Evolutionary conservation across 2,329 filamentous ascomycete species (phyloP).

Genomic region (Mycogone perniciosa): DNA sequence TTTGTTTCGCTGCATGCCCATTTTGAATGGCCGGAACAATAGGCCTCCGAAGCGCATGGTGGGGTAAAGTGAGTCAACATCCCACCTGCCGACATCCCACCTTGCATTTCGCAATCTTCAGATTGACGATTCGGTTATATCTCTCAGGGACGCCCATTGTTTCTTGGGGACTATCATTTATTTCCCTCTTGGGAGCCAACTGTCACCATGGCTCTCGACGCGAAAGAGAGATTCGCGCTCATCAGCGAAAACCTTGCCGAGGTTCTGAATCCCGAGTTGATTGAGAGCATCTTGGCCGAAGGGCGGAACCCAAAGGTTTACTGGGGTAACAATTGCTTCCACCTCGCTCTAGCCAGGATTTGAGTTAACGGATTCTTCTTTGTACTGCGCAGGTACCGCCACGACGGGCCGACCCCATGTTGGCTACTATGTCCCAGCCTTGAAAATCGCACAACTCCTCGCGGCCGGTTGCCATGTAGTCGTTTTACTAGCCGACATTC

Average conservation of each 20-base stretch:
- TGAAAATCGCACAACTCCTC: constrained; percentile 87
- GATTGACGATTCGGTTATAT: too few species aligned
- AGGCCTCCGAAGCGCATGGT: too few species aligned
- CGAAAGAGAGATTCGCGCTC: constrained; percentile 61
- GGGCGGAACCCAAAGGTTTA: constrained; percentile 72
- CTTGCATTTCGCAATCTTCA: too few species aligned
- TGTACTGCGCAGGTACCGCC: constrained; percentile 54
- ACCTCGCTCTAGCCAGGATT: too few species aligned
- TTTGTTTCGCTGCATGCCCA: too few species aligned
- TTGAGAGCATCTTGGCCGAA: constrained; percentile 64
- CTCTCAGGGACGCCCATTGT: too few species aligned
- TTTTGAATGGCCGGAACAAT: too few species aligned
- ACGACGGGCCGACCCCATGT: constrained; percentile 84
- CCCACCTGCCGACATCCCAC: too few species aligned
- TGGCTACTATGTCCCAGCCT: constrained; percentile 81
- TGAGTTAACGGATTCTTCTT: neutral
- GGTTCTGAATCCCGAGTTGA: constrained; percentile 76
- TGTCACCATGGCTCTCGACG: constrained; percentile 18
- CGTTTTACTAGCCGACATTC: constrained; percentile 68
- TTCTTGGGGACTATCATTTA: too few species aligned
- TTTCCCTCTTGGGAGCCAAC: too few species aligned
- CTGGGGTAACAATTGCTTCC: constrained; percentile 54
- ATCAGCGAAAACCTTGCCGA: constrained; percentile 79
- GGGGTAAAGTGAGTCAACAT: too few species aligned
- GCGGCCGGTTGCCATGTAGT: constrained; percentile 77